A percentile compares a stretch with the other conserved stretches of the same genome.
phyloP scores from a whole-genome alignment of 257 asterid genomes.

The Lycium barbarum region DNA sequence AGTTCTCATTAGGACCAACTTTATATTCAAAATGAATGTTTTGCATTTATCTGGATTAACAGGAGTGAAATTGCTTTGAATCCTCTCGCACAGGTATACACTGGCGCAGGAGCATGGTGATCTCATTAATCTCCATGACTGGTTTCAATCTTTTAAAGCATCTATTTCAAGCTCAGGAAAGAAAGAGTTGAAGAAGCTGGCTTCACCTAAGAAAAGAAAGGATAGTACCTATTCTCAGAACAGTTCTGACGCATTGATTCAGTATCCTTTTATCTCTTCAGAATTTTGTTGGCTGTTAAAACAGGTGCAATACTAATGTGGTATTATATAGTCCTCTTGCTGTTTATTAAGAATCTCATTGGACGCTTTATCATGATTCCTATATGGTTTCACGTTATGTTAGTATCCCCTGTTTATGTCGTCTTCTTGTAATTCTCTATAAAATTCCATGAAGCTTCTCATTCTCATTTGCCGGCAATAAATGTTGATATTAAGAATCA shows the following conservation, averaged over 20 bases:
- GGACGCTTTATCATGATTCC: conserved; percentile 1
- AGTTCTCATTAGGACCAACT: conserved; percentile 21
- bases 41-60: neutral
- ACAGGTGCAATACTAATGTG: neutral
- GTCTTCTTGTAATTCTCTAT: neutral
- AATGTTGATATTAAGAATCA: neutral
- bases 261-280: conserved; percentile 69
- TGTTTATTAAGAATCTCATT: neutral
- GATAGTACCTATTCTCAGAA: conserved; percentile 40
- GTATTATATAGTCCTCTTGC: neutral
- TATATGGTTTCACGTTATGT: neutral
- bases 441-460: conserved; percentile 10
- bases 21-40: neutral
- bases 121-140: conserved; percentile 90
- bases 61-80: conserved; percentile 20
- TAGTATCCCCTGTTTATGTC: neutral
- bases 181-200: conserved; percentile 54
- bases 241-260: conserved; percentile 67
- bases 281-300: conserved; percentile 25
- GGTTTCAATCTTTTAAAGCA: conserved; percentile 85
- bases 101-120: conserved; percentile 97
- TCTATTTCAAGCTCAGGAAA: conserved; percentile 48
- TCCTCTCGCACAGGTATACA: conserved; percentile 59
- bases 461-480: neutral
- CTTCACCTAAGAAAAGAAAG: conserved; percentile 81